Percentiles rank a stretch among this genome's conserved stretches.
Evolutionary conservation across 2,329 filamentous ascomycete genomes (phyloP).

Genomic region (Pseudocercospora pini-densiflorae): DNA sequence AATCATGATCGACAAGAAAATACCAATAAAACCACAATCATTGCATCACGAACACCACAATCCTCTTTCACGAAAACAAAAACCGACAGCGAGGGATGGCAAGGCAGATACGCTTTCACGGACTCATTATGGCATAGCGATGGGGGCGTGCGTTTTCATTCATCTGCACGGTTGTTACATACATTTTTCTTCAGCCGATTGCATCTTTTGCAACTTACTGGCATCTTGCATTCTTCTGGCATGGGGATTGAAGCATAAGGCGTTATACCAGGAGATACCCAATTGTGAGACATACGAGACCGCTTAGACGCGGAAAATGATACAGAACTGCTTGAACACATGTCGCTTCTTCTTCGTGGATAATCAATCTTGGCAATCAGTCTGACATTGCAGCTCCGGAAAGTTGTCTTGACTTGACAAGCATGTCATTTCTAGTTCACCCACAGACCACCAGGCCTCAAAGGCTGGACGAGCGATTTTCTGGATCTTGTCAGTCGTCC

Average conservation of each 20-base stretch:
- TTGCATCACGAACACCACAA: not conserved
- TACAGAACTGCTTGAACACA: not conserved
- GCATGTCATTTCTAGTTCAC: not conserved
- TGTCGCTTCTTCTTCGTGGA: not conserved
- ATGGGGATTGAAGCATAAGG: not conserved
- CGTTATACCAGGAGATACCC: not conserved
- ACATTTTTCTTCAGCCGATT: not conserved
- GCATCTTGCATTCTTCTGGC: not conserved
- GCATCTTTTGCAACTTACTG: not conserved
- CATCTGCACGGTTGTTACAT: not conserved
- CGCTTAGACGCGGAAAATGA: not conserved
- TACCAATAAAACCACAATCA: not conserved
- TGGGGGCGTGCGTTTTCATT: not conserved
- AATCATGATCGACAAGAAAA: not conserved
- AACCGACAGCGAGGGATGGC: not conserved
- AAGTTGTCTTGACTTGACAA: not conserved
- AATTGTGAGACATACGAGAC: not conserved
- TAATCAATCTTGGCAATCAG: not conserved
- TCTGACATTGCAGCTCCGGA: not conserved
- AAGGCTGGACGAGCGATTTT: not conserved
- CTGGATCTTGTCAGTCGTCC: not conserved
- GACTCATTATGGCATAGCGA: not conserved
- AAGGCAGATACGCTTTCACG: not conserved
- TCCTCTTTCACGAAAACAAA: not conserved
- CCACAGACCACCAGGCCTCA: slow-evolving; percentile 1